Percentiles rank a stretch among this genome's conserved stretches.
Conservation (phyloP, 1,139 yeast genomes). For the Geotrichum siamense region DNA sequence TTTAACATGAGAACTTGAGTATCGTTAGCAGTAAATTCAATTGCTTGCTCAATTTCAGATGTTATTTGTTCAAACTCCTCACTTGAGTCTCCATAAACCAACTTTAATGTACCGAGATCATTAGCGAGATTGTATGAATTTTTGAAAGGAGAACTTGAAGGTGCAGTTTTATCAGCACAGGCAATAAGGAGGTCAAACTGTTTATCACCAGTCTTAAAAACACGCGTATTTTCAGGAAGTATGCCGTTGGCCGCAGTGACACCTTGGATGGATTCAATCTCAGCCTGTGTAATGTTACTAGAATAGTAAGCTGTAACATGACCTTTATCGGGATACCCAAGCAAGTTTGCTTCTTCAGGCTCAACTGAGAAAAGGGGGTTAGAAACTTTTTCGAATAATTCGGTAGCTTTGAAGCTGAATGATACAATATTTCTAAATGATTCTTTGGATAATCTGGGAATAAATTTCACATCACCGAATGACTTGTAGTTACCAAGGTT, state of each 20-base stretch:
- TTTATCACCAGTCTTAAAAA: slow-evolving; percentile 36
- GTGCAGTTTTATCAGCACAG: slow-evolving; percentile 24
- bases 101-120: slow-evolving; percentile 43
- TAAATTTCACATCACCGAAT: slow-evolving; percentile 80
- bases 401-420: slow-evolving; percentile 35
- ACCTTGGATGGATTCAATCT: slow-evolving; percentile 58
- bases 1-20: slow-evolving; percentile 60
- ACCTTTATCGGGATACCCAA: slow-evolving; percentile 76
- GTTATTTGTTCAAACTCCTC: slow-evolving; percentile 56
- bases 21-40: slow-evolving; percentile 60
- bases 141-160: slow-evolving; percentile 24
- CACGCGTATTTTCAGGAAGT: slow-evolving; percentile 78
- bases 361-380: slow-evolving; percentile 48
- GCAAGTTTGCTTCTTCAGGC: slow-evolving; percentile 42
- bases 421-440: slow-evolving; percentile 46
- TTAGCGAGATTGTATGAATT: slow-evolving; percentile 23
- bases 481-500: slow-evolving; percentile 85
- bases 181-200: slow-evolving; percentile 31
- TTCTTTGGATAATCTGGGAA: slow-evolving; percentile 51
- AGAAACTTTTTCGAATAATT: slow-evolving; percentile 42
- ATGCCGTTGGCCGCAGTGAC: slow-evolving; percentile 55
- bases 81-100: slow-evolving; percentile 62
- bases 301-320: slow-evolving; percentile 69
- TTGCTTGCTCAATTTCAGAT: slow-evolving; percentile 50
- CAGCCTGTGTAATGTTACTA: slow-evolving; percentile 47